Evolutionary conservation across 176 grass and related monocot genomes (phyloP).

Genomic region (Eragrostis curvula): DNA sequence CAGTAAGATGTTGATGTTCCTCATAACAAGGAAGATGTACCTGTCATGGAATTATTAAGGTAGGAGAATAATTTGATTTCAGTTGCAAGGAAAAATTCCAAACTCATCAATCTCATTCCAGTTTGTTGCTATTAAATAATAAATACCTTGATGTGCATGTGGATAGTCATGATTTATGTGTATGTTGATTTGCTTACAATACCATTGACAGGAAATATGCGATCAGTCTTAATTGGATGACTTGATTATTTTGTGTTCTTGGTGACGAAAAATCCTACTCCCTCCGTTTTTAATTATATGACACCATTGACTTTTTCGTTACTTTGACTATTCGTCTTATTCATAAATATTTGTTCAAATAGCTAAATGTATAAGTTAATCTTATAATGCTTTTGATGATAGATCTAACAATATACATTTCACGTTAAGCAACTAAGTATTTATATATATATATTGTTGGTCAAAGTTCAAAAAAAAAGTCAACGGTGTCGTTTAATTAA

Average conservation of each 20-base stretch:
- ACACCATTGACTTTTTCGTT: too few relatives aligned
- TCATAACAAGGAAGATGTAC: constrained; percentile 44
- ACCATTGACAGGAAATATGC: constrained; percentile 2
- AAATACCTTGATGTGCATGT: constrained; percentile 14
- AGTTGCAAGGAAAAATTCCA: constrained; percentile 4
- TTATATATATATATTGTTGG: too few relatives aligned
- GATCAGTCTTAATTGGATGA: constrained; percentile 1
- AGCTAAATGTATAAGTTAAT: too few relatives aligned
- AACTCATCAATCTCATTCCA: constrained; percentile 30
- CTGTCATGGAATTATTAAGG: constrained; percentile 37
- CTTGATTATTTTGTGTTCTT: background rate
- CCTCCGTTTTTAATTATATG: too few relatives aligned
- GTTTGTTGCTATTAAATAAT: background rate
- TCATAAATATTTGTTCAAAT: too few relatives aligned
- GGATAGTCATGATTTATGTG: constrained; percentile 1
- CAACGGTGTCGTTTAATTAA: too few relatives aligned
- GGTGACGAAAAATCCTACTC: background rate
- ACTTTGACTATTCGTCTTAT: too few relatives aligned
- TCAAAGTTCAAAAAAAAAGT: too few relatives aligned
- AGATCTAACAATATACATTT: too few relatives aligned
- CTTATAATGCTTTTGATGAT: too few relatives aligned
- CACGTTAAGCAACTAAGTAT: too few relatives aligned
- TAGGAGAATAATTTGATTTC: constrained; percentile 30
- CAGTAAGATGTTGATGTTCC: constrained; percentile 35
- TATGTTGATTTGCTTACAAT: background rate